Conservation (phyloP, 176 grass and related monocot species). For the Rhynchospora pubera region DNA sequence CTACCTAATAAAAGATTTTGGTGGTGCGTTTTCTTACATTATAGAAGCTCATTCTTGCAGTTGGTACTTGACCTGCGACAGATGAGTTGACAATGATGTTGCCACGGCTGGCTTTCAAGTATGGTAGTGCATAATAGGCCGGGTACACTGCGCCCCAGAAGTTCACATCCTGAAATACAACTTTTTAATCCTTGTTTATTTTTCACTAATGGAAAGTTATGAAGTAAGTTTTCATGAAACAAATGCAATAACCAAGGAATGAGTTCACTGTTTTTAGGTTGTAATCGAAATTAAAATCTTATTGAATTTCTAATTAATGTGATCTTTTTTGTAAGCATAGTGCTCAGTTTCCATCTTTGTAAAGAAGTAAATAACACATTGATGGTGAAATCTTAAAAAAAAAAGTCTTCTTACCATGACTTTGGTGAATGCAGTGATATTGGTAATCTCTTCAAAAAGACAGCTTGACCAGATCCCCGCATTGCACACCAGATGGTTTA, state of each 20-base stretch:
- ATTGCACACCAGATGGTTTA: constrained; percentile 64
- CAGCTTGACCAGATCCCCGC: constrained; percentile 46
- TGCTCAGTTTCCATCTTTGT: no score
- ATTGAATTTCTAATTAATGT: no score
- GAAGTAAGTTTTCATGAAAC: background rate
- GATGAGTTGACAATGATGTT: constrained; percentile 46
- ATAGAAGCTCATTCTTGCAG: constrained; percentile 44
- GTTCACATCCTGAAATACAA: constrained; percentile 51
- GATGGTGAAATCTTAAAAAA: background rate
- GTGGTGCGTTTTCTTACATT: constrained; percentile 33
- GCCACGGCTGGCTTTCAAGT: constrained; percentile 45
- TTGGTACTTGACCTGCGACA: constrained; percentile 22
- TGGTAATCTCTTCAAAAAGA: constrained; percentile 48
- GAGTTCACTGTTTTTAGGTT: no score
- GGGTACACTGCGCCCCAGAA: constrained; percentile 69
- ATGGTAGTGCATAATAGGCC: constrained; percentile 51
- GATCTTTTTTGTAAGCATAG: no score
- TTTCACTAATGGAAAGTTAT: background rate
- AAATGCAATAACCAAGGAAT: no score
- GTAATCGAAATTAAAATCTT: no score
- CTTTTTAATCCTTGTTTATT: background rate
- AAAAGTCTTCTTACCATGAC: constrained; percentile 36
- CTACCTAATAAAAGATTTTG: background rate
- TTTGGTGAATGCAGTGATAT: constrained; percentile 45
- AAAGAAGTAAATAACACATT: background rate